Evolutionary conservation across 257 asterid genomes (phyloP), one percentile per base, ranked within the genome.

Genomic region (Solanum acaule): DNA sequence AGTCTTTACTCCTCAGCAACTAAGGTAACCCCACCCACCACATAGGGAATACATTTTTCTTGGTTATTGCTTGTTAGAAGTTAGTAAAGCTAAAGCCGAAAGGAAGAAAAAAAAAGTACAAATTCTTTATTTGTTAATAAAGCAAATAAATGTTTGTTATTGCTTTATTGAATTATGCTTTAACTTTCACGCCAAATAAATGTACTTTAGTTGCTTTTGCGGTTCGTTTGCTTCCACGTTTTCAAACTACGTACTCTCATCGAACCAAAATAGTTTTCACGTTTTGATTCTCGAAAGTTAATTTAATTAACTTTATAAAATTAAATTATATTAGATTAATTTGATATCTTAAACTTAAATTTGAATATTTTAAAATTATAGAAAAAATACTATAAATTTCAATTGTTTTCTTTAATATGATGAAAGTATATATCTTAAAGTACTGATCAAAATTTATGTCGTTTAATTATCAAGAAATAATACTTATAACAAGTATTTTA

Each of bases 51-150:
- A 2, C 23, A 38, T 40, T 78, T 40, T 78, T 25, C 37, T 78
- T 79, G 0, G 25, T 27, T 67, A 27, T 25, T 79, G 85, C 27
- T 78, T 46, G 16, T 27, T 11, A 3, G 86, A 81, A 46, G 42
- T 46, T 29, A 81, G 29, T 81, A 46, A 81, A 46, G 18, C 27
- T 46, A 81, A 46, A 37, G 11, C 6, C 56, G 10, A 76, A 44
- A 6, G 27, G 2, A 9, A 44, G 31, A 4, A 3, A 29, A 78
- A 8, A 7, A 20, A 46, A 18, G 86, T 29, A 46, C 20, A 81
- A 81, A 81, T 81, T 25, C 68, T 14, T 46, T 44, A 81, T 49
- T 81, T 81, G 27, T 81, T 81, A n/a, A 46, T 81, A 46, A 79
- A 46, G 68, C 42, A 81, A 81, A 81, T 46, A 46, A 6, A 46